A percentile compares a stretch with the other conserved stretches of the same genome.
These are phyloP conservation scores for Macrolepiota dolichaula DNA, from an alignment of 768 basidiomycete species.

Conservation along the genomic window DNA sequence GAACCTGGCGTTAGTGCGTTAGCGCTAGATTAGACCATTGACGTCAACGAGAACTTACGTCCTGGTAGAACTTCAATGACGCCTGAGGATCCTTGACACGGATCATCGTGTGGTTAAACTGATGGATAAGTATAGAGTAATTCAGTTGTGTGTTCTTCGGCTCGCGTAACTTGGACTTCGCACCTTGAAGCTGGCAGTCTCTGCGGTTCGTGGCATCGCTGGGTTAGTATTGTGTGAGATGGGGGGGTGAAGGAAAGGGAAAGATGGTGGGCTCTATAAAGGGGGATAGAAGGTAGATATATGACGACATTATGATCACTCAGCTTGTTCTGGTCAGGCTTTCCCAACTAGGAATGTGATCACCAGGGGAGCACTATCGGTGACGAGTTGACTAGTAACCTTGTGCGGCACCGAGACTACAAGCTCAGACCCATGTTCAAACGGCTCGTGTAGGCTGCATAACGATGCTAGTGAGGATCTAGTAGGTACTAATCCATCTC, in stretches of 20 bases:
- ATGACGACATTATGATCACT: background rate
- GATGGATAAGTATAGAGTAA: background rate
- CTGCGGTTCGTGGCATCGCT: conserved; percentile 61
- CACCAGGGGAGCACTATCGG: too few species aligned
- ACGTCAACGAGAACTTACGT: conserved; percentile 36
- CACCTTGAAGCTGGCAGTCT: conserved; percentile 67
- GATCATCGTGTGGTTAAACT: conserved; percentile 90
- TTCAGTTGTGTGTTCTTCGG: background rate
- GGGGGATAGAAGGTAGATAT: background rate
- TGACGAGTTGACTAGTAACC: too few species aligned
- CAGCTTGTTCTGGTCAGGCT: background rate
- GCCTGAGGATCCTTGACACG: conserved; percentile 84
- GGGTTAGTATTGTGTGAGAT: background rate
- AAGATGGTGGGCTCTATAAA: background rate
- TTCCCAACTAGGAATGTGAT: background rate
- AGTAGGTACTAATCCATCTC: too few species aligned
- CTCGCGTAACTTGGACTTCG: conserved; percentile 4
- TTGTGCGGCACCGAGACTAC: too few species aligned
- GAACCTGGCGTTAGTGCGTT: conserved; percentile 29
- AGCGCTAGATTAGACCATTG: background rate
- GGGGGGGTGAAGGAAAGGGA: background rate
- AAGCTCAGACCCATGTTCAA: too few species aligned
- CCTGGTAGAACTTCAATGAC: conserved; percentile 78
- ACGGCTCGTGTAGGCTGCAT: too few species aligned
- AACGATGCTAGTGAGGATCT: too few species aligned